Evolutionary conservation across 106 monocot species (phyloP).

Genomic region (Dendrobium officinale): DNA sequence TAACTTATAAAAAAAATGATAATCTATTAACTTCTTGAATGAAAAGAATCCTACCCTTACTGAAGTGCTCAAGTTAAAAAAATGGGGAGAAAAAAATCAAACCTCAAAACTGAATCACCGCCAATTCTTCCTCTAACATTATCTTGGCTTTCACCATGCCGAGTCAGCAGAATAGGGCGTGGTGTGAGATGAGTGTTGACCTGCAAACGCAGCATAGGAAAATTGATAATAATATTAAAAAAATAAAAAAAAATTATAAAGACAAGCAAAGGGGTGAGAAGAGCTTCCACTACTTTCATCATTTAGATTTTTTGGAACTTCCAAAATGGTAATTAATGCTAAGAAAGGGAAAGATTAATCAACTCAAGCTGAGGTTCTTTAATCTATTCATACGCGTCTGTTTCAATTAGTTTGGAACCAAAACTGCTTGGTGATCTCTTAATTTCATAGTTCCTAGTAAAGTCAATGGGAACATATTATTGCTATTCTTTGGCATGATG

Average conservation of each 20-base stretch:
- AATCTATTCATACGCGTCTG: no score
- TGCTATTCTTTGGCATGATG: no score
- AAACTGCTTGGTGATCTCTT: no score
- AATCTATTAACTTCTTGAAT: not conserved
- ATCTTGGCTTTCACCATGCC: constrained; percentile 96
- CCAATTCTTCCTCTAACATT: constrained; percentile 99
- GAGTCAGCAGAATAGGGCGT: constrained; percentile 88
- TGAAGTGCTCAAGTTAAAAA: not conserved
- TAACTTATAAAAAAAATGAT: not conserved
- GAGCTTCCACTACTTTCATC: not conserved
- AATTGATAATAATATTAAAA: not conserved
- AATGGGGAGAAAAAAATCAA: not conserved
- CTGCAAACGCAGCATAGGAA: not conserved
- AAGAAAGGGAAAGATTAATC: no score
- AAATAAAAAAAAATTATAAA: not conserved
- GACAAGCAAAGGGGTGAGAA: not conserved
- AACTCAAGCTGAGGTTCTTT: no score
- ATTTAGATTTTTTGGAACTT: not conserved
- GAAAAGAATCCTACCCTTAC: not conserved
- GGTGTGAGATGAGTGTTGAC: constrained; percentile 92
- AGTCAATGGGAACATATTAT: no score
- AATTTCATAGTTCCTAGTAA: no score
- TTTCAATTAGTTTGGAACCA: no score
- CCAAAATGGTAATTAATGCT: not conserved
- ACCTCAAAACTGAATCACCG: constrained; percentile 93